These are phyloP conservation scores for Aspergillus hiratsukae DNA, from an alignment of 2,329 filamentous ascomycete species.

Conservation along the genomic window DNA sequence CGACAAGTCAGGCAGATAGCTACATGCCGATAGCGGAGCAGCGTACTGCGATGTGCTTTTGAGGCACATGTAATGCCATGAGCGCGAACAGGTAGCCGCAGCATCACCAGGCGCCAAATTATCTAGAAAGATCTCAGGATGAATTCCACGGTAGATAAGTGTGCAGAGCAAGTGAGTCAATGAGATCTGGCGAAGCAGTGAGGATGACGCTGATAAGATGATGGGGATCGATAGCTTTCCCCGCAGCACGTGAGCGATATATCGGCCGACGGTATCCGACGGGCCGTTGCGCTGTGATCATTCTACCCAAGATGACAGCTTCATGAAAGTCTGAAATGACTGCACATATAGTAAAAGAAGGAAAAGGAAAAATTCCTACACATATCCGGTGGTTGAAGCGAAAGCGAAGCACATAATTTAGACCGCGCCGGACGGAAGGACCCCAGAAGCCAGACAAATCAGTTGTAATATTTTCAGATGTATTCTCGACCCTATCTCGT, in stretches of 20 bases:
- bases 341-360: neutral
- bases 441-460: neutral
- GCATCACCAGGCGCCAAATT: constrained; percentile 25
- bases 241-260: constrained; percentile 21
- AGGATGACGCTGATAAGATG: constrained; percentile 12
- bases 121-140: neutral
- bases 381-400: neutral
- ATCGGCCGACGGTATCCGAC: constrained; percentile 12
- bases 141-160: neutral
- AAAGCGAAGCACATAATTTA: neutral
- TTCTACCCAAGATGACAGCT: neutral
- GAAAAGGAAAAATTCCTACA: neutral
- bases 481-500: neutral
- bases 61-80: constrained; percentile 18
- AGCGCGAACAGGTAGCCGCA: constrained; percentile 26
- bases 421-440: neutral
- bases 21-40: constrained; percentile 20
- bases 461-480: neutral
- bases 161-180: neutral
- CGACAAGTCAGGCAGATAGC: constrained; percentile 5
- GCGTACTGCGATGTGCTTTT: constrained; percentile 15
- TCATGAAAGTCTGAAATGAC: neutral
- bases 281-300: neutral
- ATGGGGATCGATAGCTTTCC: constrained; percentile 15
- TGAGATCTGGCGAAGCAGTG: neutral